Base-by-base conservation (phyloP, 176 grass and related monocot genomes). In the Zoysia japonica region DNA sequence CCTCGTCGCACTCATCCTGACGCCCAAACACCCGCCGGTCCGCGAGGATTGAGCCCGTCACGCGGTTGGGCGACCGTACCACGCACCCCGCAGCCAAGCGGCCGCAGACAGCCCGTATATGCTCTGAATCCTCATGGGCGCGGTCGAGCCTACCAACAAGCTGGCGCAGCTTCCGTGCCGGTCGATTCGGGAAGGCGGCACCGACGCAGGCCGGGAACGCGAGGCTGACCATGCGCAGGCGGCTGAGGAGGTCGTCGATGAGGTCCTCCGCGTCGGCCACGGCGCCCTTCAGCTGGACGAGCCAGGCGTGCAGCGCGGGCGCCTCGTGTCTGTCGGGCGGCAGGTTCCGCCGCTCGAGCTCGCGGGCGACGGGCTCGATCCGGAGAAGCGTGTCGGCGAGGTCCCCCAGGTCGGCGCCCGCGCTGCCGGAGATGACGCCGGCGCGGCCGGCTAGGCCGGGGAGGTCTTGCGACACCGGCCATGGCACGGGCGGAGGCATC, bases 381-480 rank as follows among this genome's bases (percentile, higher is more conserved):
- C 67, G 67, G 57, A 55, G 57, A 47, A 85, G 75, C 67, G 83
- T 47, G 6, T n/a, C 83, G 39, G 75, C 67, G 75, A 85, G 83
- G 48, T 17, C 20, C 5, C 47, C 66, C 46, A 78, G 56, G n/a
- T 5, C 47, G 11, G n/a, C 17, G 35, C 70, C 69, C 20, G 16
- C 65, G 66, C 14, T 46, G 38, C 20, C 56, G 56, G 74, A 52
- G 46, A 85, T 56, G 5, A 38, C 7, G 75, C n/a, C 5, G 35
- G 66, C 43, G n/a, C 83, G 83, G 12, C 37, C 57, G 57, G 83
- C 74, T 17, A 85, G 83, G 17, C 57, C 20, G 5, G 75, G 48
- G 67, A 78, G 36, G 47, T 85, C 83, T 75, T 47, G 83, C 67
- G 83, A 85, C 67, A 85, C 75, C 40, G 75, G 75, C 75, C 83